Conservation (phyloP, 805 yeast genomes). For the Pichia thaimueangensis region DNA sequence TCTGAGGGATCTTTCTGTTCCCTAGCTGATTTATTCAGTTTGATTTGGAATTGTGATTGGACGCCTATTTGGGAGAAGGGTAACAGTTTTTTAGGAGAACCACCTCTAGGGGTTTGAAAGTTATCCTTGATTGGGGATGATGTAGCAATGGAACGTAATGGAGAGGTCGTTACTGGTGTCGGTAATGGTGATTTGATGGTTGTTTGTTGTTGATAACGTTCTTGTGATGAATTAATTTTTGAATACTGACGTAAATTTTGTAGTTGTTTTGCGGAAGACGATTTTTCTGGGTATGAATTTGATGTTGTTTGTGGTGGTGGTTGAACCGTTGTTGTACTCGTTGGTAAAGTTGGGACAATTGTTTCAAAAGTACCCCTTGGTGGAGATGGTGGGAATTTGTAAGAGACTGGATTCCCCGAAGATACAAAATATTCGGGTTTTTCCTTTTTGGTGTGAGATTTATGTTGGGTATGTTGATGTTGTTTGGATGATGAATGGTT, state of each 20-base stretch:
- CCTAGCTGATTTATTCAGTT: neutral
- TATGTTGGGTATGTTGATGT: neutral
- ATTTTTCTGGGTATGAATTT: neutral
- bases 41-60: slow-evolving; percentile 4
- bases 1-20: slow-evolving; percentile 3
- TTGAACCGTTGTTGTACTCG: neutral
- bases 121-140: slow-evolving; percentile 30
- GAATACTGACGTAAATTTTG: neutral
- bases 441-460: neutral
- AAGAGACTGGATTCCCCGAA: slow-evolving; percentile 37
- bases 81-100: slow-evolving; percentile 19
- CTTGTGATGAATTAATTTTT: neutral
- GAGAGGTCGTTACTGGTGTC: slow-evolving; percentile 11
- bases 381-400: slow-evolving; percentile 48
- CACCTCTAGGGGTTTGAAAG: slow-evolving; percentile 17
- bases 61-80: neutral
- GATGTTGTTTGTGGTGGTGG: neutral
- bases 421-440: slow-evolving; percentile 42
- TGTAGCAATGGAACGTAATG: slow-evolving; percentile 10
- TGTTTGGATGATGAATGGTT: neutral
- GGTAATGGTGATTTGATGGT: slow-evolving; percentile 4
- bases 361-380: slow-evolving; percentile 18
- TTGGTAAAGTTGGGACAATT: neutral
- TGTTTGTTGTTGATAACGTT: neutral
- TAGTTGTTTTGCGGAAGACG: neutral